A percentile compares a stretch with the other conserved stretches of the same genome.
Evolutionary conservation across 169 alveolate genomes (phyloP).

Genomic region (Plasmodium sp.): DNA sequence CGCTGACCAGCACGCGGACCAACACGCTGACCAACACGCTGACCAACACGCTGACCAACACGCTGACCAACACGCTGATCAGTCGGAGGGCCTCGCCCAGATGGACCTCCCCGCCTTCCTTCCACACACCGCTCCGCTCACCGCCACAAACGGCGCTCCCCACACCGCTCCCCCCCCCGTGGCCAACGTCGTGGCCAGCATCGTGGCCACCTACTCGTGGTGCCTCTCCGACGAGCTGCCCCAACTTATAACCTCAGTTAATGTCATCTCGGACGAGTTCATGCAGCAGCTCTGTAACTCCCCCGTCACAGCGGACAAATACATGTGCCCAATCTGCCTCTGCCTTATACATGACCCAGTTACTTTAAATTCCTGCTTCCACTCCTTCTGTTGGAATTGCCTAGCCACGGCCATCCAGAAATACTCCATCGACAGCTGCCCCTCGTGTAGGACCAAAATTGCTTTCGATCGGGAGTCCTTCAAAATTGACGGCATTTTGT

Average conservation of each 20-base stretch:
- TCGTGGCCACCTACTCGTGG: slow-evolving; percentile 32
- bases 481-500: slow-evolving; percentile 37
- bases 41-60: too few relatives aligned
- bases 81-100: neutral
- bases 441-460: slow-evolving; percentile 49
- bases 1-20: too few relatives aligned
- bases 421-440: slow-evolving; percentile 43
- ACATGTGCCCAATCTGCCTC: slow-evolving; percentile 40
- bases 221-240: slow-evolving; percentile 45
- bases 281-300: slow-evolving; percentile 9
- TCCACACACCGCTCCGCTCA: neutral
- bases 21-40: too few relatives aligned
- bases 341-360: slow-evolving; percentile 50
- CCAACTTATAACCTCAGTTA: slow-evolving; percentile 28
- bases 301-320: slow-evolving; percentile 11
- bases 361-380: slow-evolving; percentile 54
- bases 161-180: neutral
- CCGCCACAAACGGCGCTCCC: too few relatives aligned
- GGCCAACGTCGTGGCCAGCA: neutral
- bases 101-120: neutral
- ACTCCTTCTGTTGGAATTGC: slow-evolving; percentile 56
- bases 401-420: slow-evolving; percentile 60
- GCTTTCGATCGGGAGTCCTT: slow-evolving; percentile 28
- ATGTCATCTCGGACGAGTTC: slow-evolving; percentile 43
- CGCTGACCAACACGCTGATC: neutral